phyloP scores from a whole-genome alignment of 441 rosid genomes.

The Mallotus repandus region DNA sequence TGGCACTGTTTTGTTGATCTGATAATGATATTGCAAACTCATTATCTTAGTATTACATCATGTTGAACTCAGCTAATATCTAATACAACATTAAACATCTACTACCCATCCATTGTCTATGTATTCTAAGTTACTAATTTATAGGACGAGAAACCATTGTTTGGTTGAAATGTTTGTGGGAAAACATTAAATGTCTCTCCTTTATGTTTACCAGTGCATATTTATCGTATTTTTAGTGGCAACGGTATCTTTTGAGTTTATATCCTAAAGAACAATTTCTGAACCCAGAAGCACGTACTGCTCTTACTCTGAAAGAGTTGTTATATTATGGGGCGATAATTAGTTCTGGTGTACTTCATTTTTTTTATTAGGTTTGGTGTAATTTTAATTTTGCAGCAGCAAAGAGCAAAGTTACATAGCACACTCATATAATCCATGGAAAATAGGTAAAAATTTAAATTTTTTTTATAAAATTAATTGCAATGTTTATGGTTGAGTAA shows the following conservation, averaged over 20 bases:
- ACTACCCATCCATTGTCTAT: too few relatives aligned
- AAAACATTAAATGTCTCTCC: not conserved
- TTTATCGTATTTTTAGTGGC: not conserved
- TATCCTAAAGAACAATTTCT: not conserved
- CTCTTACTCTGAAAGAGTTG: not conserved
- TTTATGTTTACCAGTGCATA: not conserved
- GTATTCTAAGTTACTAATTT: not conserved
- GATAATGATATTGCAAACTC: not conserved
- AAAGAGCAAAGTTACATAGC: too few relatives aligned
- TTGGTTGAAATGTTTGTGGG: not conserved
- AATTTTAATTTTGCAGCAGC: too few relatives aligned
- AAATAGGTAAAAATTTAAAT: too few relatives aligned
- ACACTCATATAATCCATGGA: too few relatives aligned
- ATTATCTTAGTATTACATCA: not conserved
- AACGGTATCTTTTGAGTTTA: not conserved
- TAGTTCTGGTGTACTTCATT: too few relatives aligned
- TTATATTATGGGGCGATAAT: too few relatives aligned
- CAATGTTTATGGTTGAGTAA: too few relatives aligned
- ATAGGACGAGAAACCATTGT: not conserved
- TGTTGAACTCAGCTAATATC: too few relatives aligned
- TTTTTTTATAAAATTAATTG: too few relatives aligned
- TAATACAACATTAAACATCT: too few relatives aligned
- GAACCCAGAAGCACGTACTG: not conserved
- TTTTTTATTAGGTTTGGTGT: too few relatives aligned
- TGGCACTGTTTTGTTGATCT: slow-evolving; percentile 2